phyloP scores from a whole-genome alignment of 371 early-diverging fungal genomes.

The Rhizopus stolonifer region DNA sequence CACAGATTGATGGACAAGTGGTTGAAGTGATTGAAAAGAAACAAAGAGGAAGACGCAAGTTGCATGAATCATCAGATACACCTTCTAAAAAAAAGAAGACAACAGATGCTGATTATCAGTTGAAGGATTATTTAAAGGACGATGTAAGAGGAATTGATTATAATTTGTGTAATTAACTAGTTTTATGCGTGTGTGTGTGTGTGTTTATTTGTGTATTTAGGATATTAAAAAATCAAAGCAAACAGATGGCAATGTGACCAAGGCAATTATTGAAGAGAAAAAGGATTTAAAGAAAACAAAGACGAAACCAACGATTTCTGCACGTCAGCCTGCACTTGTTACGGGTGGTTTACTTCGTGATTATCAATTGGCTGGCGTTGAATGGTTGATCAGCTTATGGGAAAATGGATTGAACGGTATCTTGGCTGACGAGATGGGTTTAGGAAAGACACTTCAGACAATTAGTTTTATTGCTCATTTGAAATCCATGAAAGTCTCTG shows the following conservation, averaged over 20 bases:
- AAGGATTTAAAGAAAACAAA: constrained; percentile 11
- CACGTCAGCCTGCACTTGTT: constrained; percentile 77
- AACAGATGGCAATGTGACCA: constrained; percentile 28
- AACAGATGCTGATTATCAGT: constrained; percentile 50
- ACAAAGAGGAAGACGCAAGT: constrained; percentile 1
- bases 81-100: constrained; percentile 20
- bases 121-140: constrained; percentile 61
- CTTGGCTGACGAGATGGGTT: constrained; percentile 98
- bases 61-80: background rate
- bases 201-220: constrained; percentile 8
- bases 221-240: constrained; percentile 47
- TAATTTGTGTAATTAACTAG: too few relatives aligned
- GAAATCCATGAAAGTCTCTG: constrained; percentile 81
- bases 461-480: constrained; percentile 90
- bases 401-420: constrained; percentile 98
- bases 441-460: constrained; percentile 97
- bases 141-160: constrained; percentile 34
- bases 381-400: constrained; percentile 97
- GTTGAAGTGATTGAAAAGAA: constrained; percentile 1
- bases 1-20: constrained; percentile 29
- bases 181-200: background rate
- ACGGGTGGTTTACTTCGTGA: constrained; percentile 87
- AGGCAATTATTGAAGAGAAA: constrained; percentile 36
- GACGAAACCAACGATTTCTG: constrained; percentile 42
- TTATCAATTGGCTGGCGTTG: constrained; percentile 96